Evolutionary conservation across 495 filamentous ascomycete genomes (phyloP).

Genomic region (Annulohypoxylon moriforme): DNA sequence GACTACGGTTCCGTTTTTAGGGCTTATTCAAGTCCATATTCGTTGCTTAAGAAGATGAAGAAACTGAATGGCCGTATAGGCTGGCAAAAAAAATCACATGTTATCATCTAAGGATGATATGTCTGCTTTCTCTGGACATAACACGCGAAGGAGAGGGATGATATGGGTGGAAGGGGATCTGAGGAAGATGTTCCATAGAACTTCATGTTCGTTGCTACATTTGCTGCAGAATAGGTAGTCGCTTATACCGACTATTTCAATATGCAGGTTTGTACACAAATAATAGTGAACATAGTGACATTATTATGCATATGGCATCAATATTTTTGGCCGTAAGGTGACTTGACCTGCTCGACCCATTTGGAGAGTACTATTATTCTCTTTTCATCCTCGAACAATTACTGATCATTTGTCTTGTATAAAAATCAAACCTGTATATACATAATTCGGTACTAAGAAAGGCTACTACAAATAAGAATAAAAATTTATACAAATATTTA

Average conservation of each 20-base stretch:
- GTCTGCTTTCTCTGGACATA: slow-evolving; percentile 58
- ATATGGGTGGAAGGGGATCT: slow-evolving; percentile 34
- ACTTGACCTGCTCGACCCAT: background rate
- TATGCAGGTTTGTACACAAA: slow-evolving; percentile 42
- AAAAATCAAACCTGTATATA: background rate
- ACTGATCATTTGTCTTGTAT: background rate
- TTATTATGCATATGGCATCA: slow-evolving; percentile 2
- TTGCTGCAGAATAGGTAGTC: slow-evolving; percentile 20
- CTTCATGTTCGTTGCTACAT: slow-evolving; percentile 34
- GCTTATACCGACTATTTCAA: slow-evolving; percentile 18
- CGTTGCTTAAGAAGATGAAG: slow-evolving; percentile 36
- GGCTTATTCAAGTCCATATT: slow-evolving; percentile 29
- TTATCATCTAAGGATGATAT: slow-evolving; percentile 32
- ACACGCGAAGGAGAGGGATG: slow-evolving; percentile 39
- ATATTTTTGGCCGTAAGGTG: background rate
- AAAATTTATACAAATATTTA: no score
- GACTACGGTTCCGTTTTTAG: slow-evolving; percentile 39
- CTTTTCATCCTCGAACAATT: background rate
- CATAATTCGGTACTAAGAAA: background rate
- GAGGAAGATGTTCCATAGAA: slow-evolving; percentile 37
- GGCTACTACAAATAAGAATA: no score
- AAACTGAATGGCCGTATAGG: slow-evolving; percentile 35
- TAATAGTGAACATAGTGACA: slow-evolving; percentile 50
- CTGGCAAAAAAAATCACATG: slow-evolving; percentile 31
- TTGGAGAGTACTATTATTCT: background rate